A percentile compares a stretch with the other conserved stretches of the same genome.
Conservation (phyloP, 1,284 basidiomycete species). For the Ustilago tritici region DNA sequence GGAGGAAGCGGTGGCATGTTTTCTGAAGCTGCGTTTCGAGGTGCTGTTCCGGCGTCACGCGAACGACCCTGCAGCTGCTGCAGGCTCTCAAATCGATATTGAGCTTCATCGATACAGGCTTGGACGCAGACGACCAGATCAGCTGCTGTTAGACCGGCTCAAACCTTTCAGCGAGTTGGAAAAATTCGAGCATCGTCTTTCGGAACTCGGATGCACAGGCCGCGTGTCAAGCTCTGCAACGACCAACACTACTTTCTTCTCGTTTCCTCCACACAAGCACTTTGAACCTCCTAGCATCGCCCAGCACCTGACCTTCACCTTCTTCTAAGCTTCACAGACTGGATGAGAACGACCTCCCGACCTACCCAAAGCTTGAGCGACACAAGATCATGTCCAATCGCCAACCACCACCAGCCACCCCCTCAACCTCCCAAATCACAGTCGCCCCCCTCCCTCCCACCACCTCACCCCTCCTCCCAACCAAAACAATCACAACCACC, state of each 20-base stretch:
- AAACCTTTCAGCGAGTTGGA: background rate
- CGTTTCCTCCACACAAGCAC: background rate
- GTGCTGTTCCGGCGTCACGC: background rate
- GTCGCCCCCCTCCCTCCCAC: slow-evolving; percentile 3
- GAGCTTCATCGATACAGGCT: slow-evolving; percentile 6
- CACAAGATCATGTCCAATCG: background rate
- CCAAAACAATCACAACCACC: slow-evolving; percentile 7
- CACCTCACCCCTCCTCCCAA: slow-evolving; percentile 20
- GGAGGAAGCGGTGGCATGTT: background rate
- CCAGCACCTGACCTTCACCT: background rate
- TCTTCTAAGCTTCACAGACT: background rate
- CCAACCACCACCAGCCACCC: no score
- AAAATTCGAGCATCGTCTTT: background rate
- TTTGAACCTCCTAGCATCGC: background rate
- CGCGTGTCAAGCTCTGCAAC: slow-evolving; percentile 7
- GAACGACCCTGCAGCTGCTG: background rate
- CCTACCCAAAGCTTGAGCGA: no score
- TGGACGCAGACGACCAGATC: no score
- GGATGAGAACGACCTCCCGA: no score
- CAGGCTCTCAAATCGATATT: background rate
- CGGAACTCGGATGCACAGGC: slow-evolving; percentile 7
- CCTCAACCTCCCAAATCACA: slow-evolving; percentile 6
- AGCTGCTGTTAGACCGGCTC: background rate
- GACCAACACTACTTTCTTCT: slow-evolving; percentile 10
- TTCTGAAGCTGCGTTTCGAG: background rate